Base-by-base conservation (phyloP, 805 yeast species). In the Candida anglica region DNA sequence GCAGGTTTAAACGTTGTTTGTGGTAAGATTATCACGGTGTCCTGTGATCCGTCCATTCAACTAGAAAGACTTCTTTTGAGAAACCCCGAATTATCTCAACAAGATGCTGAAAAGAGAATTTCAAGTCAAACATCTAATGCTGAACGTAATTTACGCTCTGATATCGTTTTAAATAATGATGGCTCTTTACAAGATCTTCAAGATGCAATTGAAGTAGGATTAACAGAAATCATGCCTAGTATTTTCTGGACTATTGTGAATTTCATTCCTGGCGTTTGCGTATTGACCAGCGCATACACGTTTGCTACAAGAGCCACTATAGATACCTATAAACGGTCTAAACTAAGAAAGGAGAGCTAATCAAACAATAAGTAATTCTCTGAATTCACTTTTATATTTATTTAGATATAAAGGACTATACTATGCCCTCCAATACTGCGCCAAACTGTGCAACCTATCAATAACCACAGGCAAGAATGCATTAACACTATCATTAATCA, bases 381-480 rank as follows among this genome's bases (percentile, higher is more conserved):
- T 25, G 11, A n/a, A 8, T 25, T 13, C 8, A 9, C 6, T 14
- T 25, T 25, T 9, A 9, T 25, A 9, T n/a, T 8, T 8, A 11
- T 14, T 25, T 27, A 14, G 15, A 14, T 9, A 20, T 11, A 20
- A 20, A 20, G 23, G 23, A 8, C 23, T 11, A 20, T 20, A 20
- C 23, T 19, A 91, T 0, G 97, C 88, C 40, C 98, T 67, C 98
- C 98, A 94, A 53, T 93, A 93, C 53, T 93, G 99, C 0, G 99
- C 97, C 53, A 93, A 71, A 60, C 91, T 87, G 57, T 93, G 99
- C 33, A 93, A 63, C 43, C 96, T 77, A 52, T 93, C 99, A 35
- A 93, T 93, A 13, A 94, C 96, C 52, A 89, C 89, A 0, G 98
- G 98, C 38, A 91, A 58, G 38, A 93, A 75, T 0, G 98, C 98